Evolutionary conservation across 495 filamentous ascomycete species (phyloP).

Genomic region (Penicillium macrosclerotiorum): DNA sequence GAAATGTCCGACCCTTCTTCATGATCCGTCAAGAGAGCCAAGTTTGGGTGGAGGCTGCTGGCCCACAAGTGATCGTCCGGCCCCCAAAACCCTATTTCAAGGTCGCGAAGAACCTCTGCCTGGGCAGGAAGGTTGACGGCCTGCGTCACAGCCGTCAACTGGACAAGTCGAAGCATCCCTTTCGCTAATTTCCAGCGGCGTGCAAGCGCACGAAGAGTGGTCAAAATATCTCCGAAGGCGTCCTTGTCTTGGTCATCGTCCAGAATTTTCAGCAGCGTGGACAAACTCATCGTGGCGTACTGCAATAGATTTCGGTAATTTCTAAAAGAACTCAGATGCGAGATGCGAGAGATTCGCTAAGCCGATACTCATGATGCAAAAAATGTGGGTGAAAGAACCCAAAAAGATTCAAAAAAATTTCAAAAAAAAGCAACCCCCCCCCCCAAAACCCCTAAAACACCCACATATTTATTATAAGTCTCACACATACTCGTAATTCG

Average conservation of each 20-base stretch:
- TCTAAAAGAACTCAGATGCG: too few species aligned
- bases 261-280: constrained; percentile 20
- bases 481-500: constrained; percentile 4
- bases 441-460: too few species aligned
- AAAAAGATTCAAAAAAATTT: too few species aligned
- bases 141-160: constrained; percentile 11
- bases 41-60: constrained; percentile 21
- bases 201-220: constrained; percentile 11
- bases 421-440: too few species aligned
- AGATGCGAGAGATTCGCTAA: too few species aligned
- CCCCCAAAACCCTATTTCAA: constrained; percentile 12
- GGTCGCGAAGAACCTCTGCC: constrained; percentile 9
- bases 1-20: too few species aligned
- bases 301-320: constrained; percentile 11
- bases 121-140: constrained; percentile 9
- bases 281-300: constrained; percentile 9
- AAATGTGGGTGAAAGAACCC: too few species aligned
- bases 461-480: too few species aligned
- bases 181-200: constrained; percentile 19
- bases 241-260: constrained; percentile 4
- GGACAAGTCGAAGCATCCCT: constrained; percentile 20
- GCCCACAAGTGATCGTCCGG: constrained; percentile 5
- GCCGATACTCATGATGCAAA: too few species aligned
- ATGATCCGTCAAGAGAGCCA: too few species aligned
- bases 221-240: constrained; percentile 13